Evolutionary conservation across 1,284 basidiomycete species (phyloP).

Genomic region (Entoloma clypeatum): DNA sequence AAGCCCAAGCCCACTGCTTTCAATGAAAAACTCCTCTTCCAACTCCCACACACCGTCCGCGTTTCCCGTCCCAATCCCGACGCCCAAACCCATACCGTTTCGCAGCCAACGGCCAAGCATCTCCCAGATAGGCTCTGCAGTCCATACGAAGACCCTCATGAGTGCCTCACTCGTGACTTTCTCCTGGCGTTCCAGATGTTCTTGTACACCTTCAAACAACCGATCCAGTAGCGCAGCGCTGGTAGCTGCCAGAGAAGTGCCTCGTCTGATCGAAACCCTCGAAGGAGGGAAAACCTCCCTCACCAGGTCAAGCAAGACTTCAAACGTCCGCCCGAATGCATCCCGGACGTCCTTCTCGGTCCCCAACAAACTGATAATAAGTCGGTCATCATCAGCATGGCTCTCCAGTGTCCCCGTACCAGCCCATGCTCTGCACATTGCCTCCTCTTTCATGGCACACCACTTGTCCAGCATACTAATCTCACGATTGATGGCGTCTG

Average conservation of each 20-base stretch:
- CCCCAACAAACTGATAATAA: conserved; percentile 65
- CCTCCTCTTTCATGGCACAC: conserved; percentile 68
- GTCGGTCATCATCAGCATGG: conserved; percentile 28
- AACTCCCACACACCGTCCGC: conserved; percentile 35
- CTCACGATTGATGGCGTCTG: conserved; percentile 64
- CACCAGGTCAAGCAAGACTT: conserved; percentile 48
- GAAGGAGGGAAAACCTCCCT: conserved; percentile 33
- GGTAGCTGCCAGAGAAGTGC: conserved; percentile 44
- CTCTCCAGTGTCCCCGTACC: no score
- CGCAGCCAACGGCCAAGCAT: conserved; percentile 73
- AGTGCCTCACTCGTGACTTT: conserved; percentile 48
- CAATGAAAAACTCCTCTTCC: conserved; percentile 81
- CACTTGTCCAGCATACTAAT: conserved; percentile 59
- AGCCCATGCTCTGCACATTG: conserved; percentile 51
- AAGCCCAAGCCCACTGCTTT: conserved; percentile 59
- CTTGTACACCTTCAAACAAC: conserved; percentile 52
- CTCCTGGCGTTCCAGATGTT: conserved; percentile 55
- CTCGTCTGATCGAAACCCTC: conserved; percentile 13
- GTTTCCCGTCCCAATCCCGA: conserved; percentile 26
- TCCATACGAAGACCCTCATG: conserved; percentile 56
- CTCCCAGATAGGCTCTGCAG: conserved; percentile 69
- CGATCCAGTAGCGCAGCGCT: conserved; percentile 61
- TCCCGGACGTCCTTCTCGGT: conserved; percentile 58
- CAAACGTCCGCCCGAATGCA: conserved; percentile 53
- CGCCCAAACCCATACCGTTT: conserved; percentile 61